phyloP scores from a whole-genome alignment of 108 stramenopile genomes.

The Chaetoceros muelleri region DNA sequence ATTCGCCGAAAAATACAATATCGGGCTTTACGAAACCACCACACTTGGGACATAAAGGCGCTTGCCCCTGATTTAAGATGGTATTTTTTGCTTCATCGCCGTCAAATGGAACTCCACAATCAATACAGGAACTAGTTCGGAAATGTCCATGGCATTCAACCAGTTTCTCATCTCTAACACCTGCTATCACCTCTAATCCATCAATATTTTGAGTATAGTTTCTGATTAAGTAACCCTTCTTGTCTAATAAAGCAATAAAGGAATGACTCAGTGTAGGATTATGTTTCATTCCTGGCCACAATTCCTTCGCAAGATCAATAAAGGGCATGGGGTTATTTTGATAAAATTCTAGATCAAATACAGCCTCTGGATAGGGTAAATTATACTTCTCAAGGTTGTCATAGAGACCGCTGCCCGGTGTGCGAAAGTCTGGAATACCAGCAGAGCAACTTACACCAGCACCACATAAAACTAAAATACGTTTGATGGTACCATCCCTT shows the following conservation, averaged over 20 bases:
- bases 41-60: conserved; percentile 58
- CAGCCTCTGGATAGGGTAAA: conserved; percentile 84
- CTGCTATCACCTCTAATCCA: conserved; percentile 77
- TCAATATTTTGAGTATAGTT: conserved; percentile 95
- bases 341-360: conserved; percentile 89
- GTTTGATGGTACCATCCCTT: not conserved
- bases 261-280: conserved; percentile 85
- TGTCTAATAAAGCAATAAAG: conserved; percentile 72
- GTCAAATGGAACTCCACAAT: conserved; percentile 32
- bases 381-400: conserved; percentile 83
- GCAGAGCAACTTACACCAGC: conserved; percentile 51
- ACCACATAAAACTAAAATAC: conserved; percentile 21
- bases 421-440: conserved; percentile 93
- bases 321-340: conserved; percentile 59
- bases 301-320: conserved; percentile 53
- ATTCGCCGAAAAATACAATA: conserved; percentile 95
- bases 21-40: conserved; percentile 87
- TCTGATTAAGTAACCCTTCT: conserved; percentile 65
- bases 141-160: conserved; percentile 93
- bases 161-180: conserved; percentile 61
- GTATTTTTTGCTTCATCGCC: conserved; percentile 37
- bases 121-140: conserved; percentile 57
- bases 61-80: conserved; percentile 43
- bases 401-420: conserved; percentile 85
- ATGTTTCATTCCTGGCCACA: conserved; percentile 77